A percentile compares a stretch with the other conserved stretches of the same genome.
Conservation (phyloP, 2,329 filamentous ascomycete species). For the Thielaviopsis populi region DNA sequence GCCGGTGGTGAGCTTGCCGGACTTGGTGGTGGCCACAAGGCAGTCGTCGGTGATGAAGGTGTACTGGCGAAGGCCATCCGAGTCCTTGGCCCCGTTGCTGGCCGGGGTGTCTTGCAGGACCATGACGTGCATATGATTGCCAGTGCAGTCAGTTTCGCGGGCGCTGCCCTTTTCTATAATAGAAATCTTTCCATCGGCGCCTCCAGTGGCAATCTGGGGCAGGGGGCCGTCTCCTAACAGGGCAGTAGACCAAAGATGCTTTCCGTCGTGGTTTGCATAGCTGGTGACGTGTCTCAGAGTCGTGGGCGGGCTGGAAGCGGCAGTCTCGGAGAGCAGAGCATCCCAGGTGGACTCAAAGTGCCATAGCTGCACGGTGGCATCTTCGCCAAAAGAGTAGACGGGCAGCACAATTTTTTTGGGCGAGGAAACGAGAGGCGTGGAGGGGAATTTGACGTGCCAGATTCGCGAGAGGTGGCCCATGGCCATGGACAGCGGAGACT, state of each 20-base stretch:
- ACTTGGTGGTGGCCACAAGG: slow-evolving; percentile 43
- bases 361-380: slow-evolving; percentile 65
- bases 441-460: slow-evolving; percentile 64
- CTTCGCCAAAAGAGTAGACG: slow-evolving; percentile 71
- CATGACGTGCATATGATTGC: slow-evolving; percentile 15
- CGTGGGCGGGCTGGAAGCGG: background rate
- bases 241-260: slow-evolving; percentile 75
- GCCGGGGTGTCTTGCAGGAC: slow-evolving; percentile 5
- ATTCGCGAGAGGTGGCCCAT: slow-evolving; percentile 87
- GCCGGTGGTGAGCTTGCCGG: slow-evolving; percentile 31
- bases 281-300: slow-evolving; percentile 38
- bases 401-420: slow-evolving; percentile 25
- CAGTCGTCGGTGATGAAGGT: slow-evolving; percentile 40
- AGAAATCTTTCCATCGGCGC: slow-evolving; percentile 61
- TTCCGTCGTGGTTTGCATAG: slow-evolving; percentile 59
- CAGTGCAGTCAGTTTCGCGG: background rate
- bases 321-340: background rate
- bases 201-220: slow-evolving; percentile 52
- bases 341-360: slow-evolving; percentile 26
- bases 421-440: slow-evolving; percentile 17
- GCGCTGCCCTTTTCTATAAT: slow-evolving; percentile 26
- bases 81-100: slow-evolving; percentile 4
- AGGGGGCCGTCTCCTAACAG: slow-evolving; percentile 23
- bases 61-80: slow-evolving; percentile 43
- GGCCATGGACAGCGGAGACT: slow-evolving; percentile 45